Conservation (phyloP, 306 rosid species). For the Begonia masoniana region DNA sequence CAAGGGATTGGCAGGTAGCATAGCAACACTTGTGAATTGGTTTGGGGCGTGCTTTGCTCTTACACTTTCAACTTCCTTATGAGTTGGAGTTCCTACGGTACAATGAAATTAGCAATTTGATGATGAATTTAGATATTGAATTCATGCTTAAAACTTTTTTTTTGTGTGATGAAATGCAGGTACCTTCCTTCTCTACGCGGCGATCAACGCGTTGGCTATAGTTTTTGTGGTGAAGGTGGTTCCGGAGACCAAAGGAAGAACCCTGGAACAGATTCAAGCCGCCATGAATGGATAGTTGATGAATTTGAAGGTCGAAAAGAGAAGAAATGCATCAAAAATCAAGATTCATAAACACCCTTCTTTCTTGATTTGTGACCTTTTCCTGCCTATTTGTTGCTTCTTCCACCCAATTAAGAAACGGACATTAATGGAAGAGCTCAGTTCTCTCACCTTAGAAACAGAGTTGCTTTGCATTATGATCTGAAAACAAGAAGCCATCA, state of each 20-base stretch:
- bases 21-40: slow-evolving; percentile 67
- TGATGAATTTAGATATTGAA: neutral
- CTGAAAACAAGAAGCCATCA: too few relatives aligned
- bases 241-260: slow-evolving; percentile 93
- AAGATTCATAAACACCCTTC: too few relatives aligned
- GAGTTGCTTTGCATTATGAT: too few relatives aligned
- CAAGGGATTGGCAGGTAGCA: slow-evolving; percentile 76
- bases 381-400: too few relatives aligned
- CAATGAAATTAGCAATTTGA: slow-evolving; percentile 1
- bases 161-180: slow-evolving; percentile 25
- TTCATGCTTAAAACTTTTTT: neutral
- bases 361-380: too few relatives aligned
- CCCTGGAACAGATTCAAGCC: slow-evolving; percentile 77
- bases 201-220: slow-evolving; percentile 47
- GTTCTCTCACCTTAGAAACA: too few relatives aligned
- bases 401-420: too few relatives aligned
- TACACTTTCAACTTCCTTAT: slow-evolving; percentile 71
- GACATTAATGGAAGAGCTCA: too few relatives aligned
- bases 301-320: too few relatives aligned
- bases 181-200: slow-evolving; percentile 58
- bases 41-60: slow-evolving; percentile 69
- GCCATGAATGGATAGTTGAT: slow-evolving; percentile 19
- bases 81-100: slow-evolving; percentile 68
- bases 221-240: slow-evolving; percentile 58
- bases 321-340: too few relatives aligned